A percentile compares a stretch with the other conserved stretches of the same genome.
Conservation (phyloP, 176 grass and related monocot species). For the Zizania latifolia region DNA sequence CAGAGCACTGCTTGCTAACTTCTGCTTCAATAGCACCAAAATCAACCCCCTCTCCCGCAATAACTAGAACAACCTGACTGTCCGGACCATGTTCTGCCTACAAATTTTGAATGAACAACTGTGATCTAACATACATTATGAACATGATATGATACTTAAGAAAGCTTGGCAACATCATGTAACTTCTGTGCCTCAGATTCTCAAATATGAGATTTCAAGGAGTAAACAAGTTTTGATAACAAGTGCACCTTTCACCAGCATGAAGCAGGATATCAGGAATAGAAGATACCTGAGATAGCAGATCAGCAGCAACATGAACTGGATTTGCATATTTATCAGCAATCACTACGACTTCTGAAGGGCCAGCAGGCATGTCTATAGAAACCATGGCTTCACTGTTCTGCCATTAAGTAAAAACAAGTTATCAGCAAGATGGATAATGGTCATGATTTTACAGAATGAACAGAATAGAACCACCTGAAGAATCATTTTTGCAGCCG, state of each 20-base stretch:
- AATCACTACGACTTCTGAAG: constrained; percentile 94
- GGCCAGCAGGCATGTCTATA: constrained; percentile 95
- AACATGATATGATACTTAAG: neutral
- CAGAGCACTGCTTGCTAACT: constrained; percentile 78
- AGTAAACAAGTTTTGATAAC: neutral
- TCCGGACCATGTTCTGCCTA: constrained; percentile 98
- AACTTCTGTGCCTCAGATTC: neutral
- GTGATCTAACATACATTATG: neutral
- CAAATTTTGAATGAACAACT: constrained; percentile 15
- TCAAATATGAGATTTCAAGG: neutral
- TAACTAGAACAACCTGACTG: constrained; percentile 90
- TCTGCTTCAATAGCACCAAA: constrained; percentile 67
- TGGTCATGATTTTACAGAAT: neutral
- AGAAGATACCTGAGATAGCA: constrained; percentile 80
- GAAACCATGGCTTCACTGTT: constrained; percentile 99
- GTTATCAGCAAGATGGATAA: neutral
- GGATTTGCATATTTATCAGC: constrained; percentile 79
- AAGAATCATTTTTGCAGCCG: constrained; percentile 99
- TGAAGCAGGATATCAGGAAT: constrained; percentile 4
- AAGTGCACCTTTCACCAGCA: neutral
- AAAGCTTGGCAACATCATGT: neutral
- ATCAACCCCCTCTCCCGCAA: constrained; percentile 77
- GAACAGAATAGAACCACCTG: constrained; percentile 56
- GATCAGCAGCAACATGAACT: constrained; percentile 88
- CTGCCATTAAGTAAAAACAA: constrained; percentile 48